A percentile compares a stretch with the other conserved stretches of the same genome.
These are phyloP conservation scores for Solanum sitiens DNA, from an alignment of 257 asterid species.

Conservation along the genomic window DNA sequence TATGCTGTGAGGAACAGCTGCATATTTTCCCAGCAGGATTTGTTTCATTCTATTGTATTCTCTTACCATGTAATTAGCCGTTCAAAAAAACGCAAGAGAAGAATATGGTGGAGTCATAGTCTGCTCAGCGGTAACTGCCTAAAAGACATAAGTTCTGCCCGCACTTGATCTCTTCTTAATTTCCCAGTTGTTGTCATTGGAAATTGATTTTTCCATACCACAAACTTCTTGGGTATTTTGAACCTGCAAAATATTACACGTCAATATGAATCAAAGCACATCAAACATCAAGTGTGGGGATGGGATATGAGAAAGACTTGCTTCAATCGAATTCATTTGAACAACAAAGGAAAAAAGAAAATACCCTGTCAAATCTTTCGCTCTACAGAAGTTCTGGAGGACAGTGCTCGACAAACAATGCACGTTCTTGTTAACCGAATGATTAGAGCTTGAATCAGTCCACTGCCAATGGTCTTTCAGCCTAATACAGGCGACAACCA, in stretches of 20 bases:
- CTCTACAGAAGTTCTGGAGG: slow-evolving; percentile 58
- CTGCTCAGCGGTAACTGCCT: slow-evolving; percentile 35
- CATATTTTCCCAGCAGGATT: neutral
- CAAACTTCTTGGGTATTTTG: slow-evolving; percentile 55
- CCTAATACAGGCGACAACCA: slow-evolving; percentile 57
- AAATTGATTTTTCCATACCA: slow-evolving; percentile 49
- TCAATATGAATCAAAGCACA: neutral
- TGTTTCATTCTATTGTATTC: neutral
- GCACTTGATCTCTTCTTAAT: slow-evolving; percentile 57
- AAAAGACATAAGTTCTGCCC: slow-evolving; percentile 36
- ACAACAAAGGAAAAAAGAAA: neutral
- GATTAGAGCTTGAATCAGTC: slow-evolving; percentile 28
- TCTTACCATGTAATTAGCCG: neutral
- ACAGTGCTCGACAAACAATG: slow-evolving; percentile 36
- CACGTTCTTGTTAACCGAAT: slow-evolving; percentile 8
- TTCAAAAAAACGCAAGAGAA: neutral
- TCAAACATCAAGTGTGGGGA: neutral
- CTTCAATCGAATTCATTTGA: neutral
- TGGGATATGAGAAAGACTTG: neutral
- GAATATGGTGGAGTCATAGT: slow-evolving; percentile 17
- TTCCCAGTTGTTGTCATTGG: slow-evolving; percentile 79
- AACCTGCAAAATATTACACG: slow-evolving; percentile 33
- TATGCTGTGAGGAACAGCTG: neutral
- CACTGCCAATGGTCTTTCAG: slow-evolving; percentile 59
- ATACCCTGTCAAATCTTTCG: slow-evolving; percentile 58